Base-by-base conservation (phyloP, 768 basidiomycete genomes). In the Trametes meyenii region DNA sequence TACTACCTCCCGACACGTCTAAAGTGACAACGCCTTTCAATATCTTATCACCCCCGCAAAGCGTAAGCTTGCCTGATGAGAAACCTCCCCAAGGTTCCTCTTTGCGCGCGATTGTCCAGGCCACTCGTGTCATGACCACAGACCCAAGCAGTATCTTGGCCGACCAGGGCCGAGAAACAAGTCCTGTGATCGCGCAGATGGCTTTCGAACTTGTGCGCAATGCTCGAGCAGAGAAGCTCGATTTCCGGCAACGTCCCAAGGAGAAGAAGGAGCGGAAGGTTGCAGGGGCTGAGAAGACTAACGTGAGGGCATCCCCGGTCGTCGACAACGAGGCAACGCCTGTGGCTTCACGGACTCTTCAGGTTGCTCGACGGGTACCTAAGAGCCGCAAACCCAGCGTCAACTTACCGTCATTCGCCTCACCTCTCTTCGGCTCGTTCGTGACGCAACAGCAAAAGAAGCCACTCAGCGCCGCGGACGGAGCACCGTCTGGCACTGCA, bases 51-150 rank as follows among this genome's bases (percentile, higher is more conserved):
- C 69, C 60, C 29, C 66, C 60, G 10, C 71, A 23, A n/a, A 64
- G 58, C 48, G 21, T 62, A 23, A 50, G 17, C 45, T 40, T 59
- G 14, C 6, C 44, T 2, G 69, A 74, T 35, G 74, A 73, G 43
- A 72, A 63, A 42, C 71, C 57, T 7, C 75, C 70, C 0, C 91
- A 93, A 68, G 89, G 90, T 1, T 73, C 86, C 0, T 83, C 89
- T 0, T 71, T 94, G 2, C 84, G 84, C 6, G 92, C 92, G 1
- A 92, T 94, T 56, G 82, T 84, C 17, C 87, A 93, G 56, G 91
- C 92, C 1, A 94, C 89, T 1, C 85, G 92, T 3, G 88, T 94
- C n/a, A 93, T 94, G 91, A 89, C 89, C 0, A 80, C 85, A 2
- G 90, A 90, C 66, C 82, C 92, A 0, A 77, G 81, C 13, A 91